These are phyloP conservation scores for Leishmania guyanensis DNA, from an alignment of 208 protist species.

Conservation along the genomic window DNA sequence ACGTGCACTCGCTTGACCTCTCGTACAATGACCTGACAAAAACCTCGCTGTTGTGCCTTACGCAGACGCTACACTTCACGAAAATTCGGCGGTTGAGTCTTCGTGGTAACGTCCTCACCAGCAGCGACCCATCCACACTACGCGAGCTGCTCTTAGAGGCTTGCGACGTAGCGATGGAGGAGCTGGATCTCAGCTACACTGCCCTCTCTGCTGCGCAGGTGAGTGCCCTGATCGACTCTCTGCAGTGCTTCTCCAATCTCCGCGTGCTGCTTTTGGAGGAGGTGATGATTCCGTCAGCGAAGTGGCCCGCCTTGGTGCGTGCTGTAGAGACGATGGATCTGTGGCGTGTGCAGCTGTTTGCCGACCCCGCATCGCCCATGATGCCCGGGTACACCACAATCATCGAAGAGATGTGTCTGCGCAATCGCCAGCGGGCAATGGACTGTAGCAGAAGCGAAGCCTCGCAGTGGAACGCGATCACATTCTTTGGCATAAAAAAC, in stretches of 20 bases:
- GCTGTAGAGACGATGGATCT: slow-evolving; percentile 53
- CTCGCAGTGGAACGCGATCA: background rate
- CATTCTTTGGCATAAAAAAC: slow-evolving; percentile 18
- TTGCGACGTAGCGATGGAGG: slow-evolving; percentile 45
- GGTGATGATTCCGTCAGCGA: slow-evolving; percentile 45
- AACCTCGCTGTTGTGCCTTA: slow-evolving; percentile 49
- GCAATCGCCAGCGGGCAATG: slow-evolving; percentile 13
- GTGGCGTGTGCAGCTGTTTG: slow-evolving; percentile 49
- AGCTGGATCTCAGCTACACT: slow-evolving; percentile 80
- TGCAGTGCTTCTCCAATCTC: slow-evolving; percentile 53
- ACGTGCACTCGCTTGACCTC: slow-evolving; percentile 54
- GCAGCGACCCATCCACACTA: slow-evolving; percentile 36
- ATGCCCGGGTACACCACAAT: slow-evolving; percentile 28
- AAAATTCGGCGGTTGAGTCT: slow-evolving; percentile 55
- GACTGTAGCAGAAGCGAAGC: no score
- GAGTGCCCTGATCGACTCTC: slow-evolving; percentile 55
- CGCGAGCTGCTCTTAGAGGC: slow-evolving; percentile 75
- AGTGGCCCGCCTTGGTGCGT: slow-evolving; percentile 42
- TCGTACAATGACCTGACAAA: slow-evolving; percentile 67
- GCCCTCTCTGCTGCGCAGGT: slow-evolving; percentile 50
- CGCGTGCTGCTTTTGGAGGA: slow-evolving; percentile 72
- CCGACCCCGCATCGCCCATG: slow-evolving; percentile 25
- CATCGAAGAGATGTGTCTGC: slow-evolving; percentile 27
- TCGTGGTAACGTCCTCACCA: slow-evolving; percentile 71
- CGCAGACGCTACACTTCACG: slow-evolving; percentile 51